A percentile compares a stretch with the other conserved stretches of the same genome.
Evolutionary conservation across 176 grass and related monocot species (phyloP).

Genomic region (Pontederia paniculata): DNA sequence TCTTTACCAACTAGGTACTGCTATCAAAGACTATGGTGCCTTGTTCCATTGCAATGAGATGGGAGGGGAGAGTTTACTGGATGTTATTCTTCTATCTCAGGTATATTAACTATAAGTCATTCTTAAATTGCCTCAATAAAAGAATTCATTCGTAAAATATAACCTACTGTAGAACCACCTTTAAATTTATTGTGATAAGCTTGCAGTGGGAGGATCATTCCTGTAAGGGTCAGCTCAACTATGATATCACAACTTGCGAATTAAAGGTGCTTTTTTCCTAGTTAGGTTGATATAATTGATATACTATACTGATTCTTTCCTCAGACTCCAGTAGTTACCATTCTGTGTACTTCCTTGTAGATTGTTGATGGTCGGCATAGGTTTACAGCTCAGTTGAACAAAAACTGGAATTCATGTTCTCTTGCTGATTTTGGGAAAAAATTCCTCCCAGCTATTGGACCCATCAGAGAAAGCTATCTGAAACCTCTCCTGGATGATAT

Average conservation of each 20-base stretch:
- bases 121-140: too few species aligned
- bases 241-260: slow-evolving; percentile 52
- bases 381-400: slow-evolving; percentile 56
- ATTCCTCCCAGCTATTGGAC: slow-evolving; percentile 9
- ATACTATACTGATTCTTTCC: not conserved
- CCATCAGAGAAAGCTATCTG: slow-evolving; percentile 19
- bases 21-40: not conserved
- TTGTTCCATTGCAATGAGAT: not conserved
- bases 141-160: slow-evolving; percentile 1
- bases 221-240: slow-evolving; percentile 33
- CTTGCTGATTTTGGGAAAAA: slow-evolving; percentile 27
- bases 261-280: slow-evolving; percentile 33
- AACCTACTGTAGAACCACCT: slow-evolving; percentile 3
- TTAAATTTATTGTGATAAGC: slow-evolving; percentile 15
- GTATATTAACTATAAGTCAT: not conserved
- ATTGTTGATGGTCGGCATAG: slow-evolving; percentile 35
- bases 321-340: not conserved
- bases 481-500: slow-evolving; percentile 32
- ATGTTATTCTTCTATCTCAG: slow-evolving; percentile 8
- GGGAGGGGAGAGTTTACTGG: slow-evolving; percentile 1
- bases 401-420: slow-evolving; percentile 39
- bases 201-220: slow-evolving; percentile 48
- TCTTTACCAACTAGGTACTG: slow-evolving; percentile 8
- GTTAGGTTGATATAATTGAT: not conserved
- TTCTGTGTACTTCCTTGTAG: slow-evolving; percentile 27